Evolutionary conservation across 495 filamentous ascomycete genomes (phyloP).

Genomic region (Bacidia gigantensis): DNA sequence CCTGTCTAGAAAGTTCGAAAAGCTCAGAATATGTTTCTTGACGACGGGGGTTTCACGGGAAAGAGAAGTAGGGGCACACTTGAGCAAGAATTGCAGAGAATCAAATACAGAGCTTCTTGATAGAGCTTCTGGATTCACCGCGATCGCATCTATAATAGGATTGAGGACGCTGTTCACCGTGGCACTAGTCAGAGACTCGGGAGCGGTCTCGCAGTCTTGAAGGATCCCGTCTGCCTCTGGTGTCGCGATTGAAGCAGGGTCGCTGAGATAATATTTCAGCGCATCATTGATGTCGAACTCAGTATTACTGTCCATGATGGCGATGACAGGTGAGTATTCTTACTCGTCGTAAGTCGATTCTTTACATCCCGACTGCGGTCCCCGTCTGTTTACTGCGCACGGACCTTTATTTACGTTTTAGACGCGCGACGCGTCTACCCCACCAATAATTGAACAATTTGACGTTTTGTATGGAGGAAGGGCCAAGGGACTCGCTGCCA

Average conservation of each 20-base stretch:
- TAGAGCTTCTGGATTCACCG: constrained; percentile 80
- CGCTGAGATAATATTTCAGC: constrained; percentile 88
- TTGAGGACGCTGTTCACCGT: constrained; percentile 78
- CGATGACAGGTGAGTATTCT: not conserved
- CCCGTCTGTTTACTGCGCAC: constrained; percentile 9
- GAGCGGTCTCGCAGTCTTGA: constrained; percentile 82
- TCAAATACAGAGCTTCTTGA: constrained; percentile 67
- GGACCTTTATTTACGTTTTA: constrained; percentile 17
- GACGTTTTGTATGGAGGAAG: too few species aligned
- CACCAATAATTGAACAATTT: not conserved
- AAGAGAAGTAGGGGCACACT: constrained; percentile 67
- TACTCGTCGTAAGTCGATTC: not conserved
- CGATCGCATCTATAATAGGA: constrained; percentile 84
- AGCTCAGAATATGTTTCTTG: constrained; percentile 46
- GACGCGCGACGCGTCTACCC: constrained; percentile 13
- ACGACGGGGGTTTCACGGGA: constrained; percentile 27
- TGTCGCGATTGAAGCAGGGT: constrained; percentile 71
- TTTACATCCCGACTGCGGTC: not conserved
- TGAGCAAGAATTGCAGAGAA: constrained; percentile 86
- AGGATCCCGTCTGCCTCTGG: constrained; percentile 74
- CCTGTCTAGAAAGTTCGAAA: constrained; percentile 60
- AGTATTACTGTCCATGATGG: constrained; percentile 50
- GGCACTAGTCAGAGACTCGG: constrained; percentile 61
- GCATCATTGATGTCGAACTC: constrained; percentile 92
- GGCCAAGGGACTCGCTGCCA: too few species aligned